Conservation (phyloP, 768 basidiomycete species). For the Calocera viscosa region DNA sequence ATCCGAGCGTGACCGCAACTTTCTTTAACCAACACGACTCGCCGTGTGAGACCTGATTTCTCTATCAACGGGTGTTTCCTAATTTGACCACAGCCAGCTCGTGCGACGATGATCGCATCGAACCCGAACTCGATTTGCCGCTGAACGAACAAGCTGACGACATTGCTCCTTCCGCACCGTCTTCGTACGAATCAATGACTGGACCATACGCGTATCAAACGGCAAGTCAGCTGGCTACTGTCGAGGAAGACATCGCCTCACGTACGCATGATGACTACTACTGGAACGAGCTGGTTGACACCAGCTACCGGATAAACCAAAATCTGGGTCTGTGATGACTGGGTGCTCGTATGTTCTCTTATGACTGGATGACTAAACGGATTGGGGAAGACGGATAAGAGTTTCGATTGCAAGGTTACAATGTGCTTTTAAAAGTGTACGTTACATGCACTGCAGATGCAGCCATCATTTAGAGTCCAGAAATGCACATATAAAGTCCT, state of each 20-base stretch:
- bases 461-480: constrained; percentile 3
- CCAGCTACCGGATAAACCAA: neutral
- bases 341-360: neutral
- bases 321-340: neutral
- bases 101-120: neutral
- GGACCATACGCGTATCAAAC: neutral
- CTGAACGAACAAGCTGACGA: neutral
- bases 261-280: neutral
- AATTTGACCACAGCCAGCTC: neutral
- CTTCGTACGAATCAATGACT: neutral
- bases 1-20: too few relatives aligned
- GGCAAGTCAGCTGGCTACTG: neutral
- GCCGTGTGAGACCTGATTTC: neutral
- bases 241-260: neutral
- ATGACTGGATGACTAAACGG: neutral
- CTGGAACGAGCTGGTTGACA: neutral
- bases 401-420: constrained; percentile 9
- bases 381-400: neutral
- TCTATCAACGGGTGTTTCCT: neutral
- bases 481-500: neutral
- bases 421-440: neutral
- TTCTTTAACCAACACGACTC: too few relatives aligned
- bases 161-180: neutral
- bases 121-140: neutral
- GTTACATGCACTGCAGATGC: constrained; percentile 4